phyloP scores from a whole-genome alignment of 805 yeast species.

The Starmerella gropengiesseri region DNA sequence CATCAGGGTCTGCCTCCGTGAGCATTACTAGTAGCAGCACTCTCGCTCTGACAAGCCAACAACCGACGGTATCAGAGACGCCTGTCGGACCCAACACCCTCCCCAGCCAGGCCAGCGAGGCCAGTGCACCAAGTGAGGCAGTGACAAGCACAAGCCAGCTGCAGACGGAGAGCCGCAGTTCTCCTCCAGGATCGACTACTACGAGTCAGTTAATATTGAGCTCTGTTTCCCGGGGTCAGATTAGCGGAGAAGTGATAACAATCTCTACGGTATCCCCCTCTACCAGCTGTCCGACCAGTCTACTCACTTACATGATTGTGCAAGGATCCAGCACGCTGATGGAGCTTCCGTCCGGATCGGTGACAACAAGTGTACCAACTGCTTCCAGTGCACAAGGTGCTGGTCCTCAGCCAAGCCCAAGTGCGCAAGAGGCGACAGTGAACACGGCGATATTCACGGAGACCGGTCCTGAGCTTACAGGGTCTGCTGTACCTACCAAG shows the following conservation, averaged over 20 bases:
- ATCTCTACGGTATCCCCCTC: constrained; percentile 16
- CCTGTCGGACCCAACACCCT: no score
- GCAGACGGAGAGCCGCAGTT: no score
- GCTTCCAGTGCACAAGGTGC: no score
- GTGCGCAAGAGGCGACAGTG: constrained; percentile 14
- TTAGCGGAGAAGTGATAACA: constrained; percentile 14
- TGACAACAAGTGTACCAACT: neutral
- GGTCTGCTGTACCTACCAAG: neutral
- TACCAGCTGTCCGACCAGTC: constrained; percentile 16
- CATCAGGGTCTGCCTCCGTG: no score
- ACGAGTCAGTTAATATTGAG: no score
- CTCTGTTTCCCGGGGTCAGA: constrained; percentile 1
- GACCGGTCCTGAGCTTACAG: neutral
- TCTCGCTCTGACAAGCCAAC: no score
- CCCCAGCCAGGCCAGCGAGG: no score
- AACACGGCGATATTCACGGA: constrained; percentile 7
- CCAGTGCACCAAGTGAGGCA: no score
- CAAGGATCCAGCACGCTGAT: constrained; percentile 15
- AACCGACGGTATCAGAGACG: no score
- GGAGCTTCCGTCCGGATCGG: constrained; percentile 11
- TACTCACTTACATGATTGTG: constrained; percentile 14
- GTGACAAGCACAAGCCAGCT: no score
- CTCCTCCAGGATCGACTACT: no score
- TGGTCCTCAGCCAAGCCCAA: neutral
- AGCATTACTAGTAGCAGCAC: no score